phyloP scores from a whole-genome alignment of 2,329 filamentous ascomycete species.

The Exophiala sideris region DNA sequence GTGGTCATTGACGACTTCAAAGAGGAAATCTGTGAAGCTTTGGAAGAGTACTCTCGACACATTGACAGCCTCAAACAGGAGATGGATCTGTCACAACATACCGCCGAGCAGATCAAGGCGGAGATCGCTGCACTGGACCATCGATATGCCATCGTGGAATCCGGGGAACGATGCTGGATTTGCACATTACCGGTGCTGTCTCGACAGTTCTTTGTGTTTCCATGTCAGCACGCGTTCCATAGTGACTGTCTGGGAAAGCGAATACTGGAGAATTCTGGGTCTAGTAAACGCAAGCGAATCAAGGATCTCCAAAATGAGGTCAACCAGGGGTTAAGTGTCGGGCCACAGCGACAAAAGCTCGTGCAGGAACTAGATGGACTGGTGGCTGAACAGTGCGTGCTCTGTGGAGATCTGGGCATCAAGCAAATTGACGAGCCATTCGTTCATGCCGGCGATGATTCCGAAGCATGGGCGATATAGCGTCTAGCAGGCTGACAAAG shows the following conservation, averaged over 20 bases:
- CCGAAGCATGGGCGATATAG: slow-evolving; percentile 72
- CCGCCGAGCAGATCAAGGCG: slow-evolving; percentile 82
- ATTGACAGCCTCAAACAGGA: slow-evolving; percentile 86
- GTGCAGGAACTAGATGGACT: slow-evolving; percentile 87
- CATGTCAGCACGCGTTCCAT: slow-evolving; percentile 96
- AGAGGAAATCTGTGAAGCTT: slow-evolving; percentile 89
- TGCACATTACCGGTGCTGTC: slow-evolving; percentile 83
- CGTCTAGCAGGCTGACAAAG: too few species aligned
- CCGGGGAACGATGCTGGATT: slow-evolving; percentile 88
- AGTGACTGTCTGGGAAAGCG: slow-evolving; percentile 86
- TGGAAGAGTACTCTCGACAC: slow-evolving; percentile 88
- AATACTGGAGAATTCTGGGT: slow-evolving; percentile 76
- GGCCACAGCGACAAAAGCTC: slow-evolving; percentile 72
- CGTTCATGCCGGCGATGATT: slow-evolving; percentile 67
- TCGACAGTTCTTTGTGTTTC: slow-evolving; percentile 95
- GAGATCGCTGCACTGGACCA: slow-evolving; percentile 84
- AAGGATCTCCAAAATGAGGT: slow-evolving; percentile 81
- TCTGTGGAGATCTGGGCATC: slow-evolving; percentile 93
- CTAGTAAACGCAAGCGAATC: slow-evolving; percentile 74
- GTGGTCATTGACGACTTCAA: slow-evolving; percentile 99
- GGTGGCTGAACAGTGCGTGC: slow-evolving; percentile 83
- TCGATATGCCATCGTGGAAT: slow-evolving; percentile 93
- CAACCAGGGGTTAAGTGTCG: slow-evolving; percentile 67
- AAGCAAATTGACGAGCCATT: slow-evolving; percentile 94
- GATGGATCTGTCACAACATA: slow-evolving; percentile 91